A percentile compares a stretch with the other conserved stretches of the same genome.
phyloP scores from a whole-genome alignment of 1,284 basidiomycete genomes.

The Gymnopus androsaceus region DNA sequence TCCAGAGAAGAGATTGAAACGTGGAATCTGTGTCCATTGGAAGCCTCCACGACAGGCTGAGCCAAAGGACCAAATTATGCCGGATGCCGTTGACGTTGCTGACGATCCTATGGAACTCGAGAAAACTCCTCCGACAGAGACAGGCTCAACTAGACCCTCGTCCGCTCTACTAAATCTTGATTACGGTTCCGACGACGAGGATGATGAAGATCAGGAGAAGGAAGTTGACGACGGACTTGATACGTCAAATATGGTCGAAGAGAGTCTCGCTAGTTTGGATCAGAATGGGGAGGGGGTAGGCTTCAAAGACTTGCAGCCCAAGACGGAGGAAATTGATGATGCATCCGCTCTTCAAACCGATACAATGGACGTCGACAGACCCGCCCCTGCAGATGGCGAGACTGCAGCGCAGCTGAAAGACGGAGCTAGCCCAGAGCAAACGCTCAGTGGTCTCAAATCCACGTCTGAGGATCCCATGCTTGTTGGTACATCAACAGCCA shows the following conservation, averaged over 20 bases:
- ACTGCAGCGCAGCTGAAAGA: neutral
- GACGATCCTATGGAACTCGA: constrained; percentile 32
- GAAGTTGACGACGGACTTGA: constrained; percentile 63
- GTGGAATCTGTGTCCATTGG: constrained; percentile 75
- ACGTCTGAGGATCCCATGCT: constrained; percentile 55
- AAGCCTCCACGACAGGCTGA: constrained; percentile 42
- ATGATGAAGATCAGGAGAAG: constrained; percentile 60
- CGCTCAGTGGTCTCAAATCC: constrained; percentile 29
- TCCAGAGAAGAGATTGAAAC: constrained; percentile 61
- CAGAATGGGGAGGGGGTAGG: constrained; percentile 27
- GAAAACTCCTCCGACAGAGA: constrained; percentile 10
- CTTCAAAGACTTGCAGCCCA: constrained; percentile 46
- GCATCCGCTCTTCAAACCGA: constrained; percentile 43
- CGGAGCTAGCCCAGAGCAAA: neutral
- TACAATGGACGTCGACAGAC: constrained; percentile 27
- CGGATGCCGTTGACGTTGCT: constrained; percentile 22
- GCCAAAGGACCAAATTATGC: constrained; percentile 19
- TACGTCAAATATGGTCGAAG: constrained; percentile 48
- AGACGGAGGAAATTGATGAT: constrained; percentile 67
- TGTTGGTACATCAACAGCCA: constrained; percentile 41
- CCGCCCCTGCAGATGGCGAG: constrained; percentile 29
- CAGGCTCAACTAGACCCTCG: constrained; percentile 17
- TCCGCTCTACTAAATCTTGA: constrained; percentile 40
- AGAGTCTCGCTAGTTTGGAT: constrained; percentile 47
- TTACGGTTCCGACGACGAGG: constrained; percentile 61